Evolutionary conservation across 2,329 filamentous ascomycete species (phyloP).

Genomic region (Canariomyces notabilis): DNA sequence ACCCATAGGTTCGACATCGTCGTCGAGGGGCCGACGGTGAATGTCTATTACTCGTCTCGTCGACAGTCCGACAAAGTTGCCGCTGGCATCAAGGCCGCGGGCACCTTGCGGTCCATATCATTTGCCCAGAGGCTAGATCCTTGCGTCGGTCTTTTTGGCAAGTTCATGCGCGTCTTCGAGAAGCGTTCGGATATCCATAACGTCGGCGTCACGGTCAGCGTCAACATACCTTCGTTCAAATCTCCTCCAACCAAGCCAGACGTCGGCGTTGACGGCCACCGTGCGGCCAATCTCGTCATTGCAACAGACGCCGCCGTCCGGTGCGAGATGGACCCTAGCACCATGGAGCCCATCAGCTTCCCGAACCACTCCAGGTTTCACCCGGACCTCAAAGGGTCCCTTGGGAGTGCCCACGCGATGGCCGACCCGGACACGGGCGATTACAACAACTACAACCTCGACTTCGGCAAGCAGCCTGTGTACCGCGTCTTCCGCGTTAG

Average conservation of each 20-base stretch:
- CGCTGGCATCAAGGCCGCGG: slow-evolving; percentile 54
- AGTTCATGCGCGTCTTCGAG: slow-evolving; percentile 64
- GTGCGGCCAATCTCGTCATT: not conserved
- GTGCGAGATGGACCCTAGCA: slow-evolving; percentile 62
- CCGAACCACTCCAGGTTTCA: slow-evolving; percentile 58
- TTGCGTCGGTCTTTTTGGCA: slow-evolving; percentile 67
- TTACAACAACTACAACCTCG: slow-evolving; percentile 77
- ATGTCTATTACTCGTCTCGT: slow-evolving; percentile 66
- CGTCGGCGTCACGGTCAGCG: slow-evolving; percentile 60
- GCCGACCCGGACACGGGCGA: slow-evolving; percentile 69
- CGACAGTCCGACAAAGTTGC: slow-evolving; percentile 61
- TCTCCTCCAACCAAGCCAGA: too few species aligned
- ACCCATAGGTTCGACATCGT: slow-evolving; percentile 69
- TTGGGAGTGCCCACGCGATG: slow-evolving; percentile 67
- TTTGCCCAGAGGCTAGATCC: slow-evolving; percentile 72
- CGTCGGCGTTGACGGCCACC: slow-evolving; percentile 34
- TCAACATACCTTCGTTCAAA: too few species aligned
- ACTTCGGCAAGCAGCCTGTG: slow-evolving; percentile 48
- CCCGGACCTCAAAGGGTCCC: slow-evolving; percentile 59
- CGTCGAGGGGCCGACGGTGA: slow-evolving; percentile 24
- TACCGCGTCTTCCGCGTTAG: slow-evolving; percentile 68
- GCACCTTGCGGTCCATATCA: slow-evolving; percentile 50
- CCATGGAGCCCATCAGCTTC: slow-evolving; percentile 66
- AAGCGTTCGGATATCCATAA: slow-evolving; percentile 71
- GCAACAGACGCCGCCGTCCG: slow-evolving; percentile 46